Evolutionary conservation across 2,329 filamentous ascomycete genomes (phyloP), one percentile per base, ranked within the genome.

Genomic region (Arthrobotrys conoides): DNA sequence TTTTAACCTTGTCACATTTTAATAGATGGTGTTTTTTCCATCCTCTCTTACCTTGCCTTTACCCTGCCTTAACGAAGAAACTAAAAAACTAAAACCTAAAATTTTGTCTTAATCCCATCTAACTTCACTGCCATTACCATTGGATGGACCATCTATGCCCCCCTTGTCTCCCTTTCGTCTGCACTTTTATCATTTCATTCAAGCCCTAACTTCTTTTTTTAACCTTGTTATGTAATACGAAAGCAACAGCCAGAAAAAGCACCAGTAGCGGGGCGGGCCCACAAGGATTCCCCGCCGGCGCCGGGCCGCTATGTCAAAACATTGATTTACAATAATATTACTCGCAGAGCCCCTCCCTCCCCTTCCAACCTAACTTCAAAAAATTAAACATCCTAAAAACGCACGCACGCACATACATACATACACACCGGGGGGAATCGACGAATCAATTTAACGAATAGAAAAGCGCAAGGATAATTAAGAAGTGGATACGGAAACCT

Each of bases 1-100:
- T 61, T 24, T 44, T 61, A 41, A 44, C 57, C 57, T 36, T 61
- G 36, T 61, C 57, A 61, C 57, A 61, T 61, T 44, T 41, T 41
- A 16, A 16, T 41, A 41, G 38, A 12, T 18, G 33, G 33, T 61
- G 22, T 51, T 41, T 20, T 51, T 12, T 18, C 12, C 27, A 5
- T 6, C 27, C n/a, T 24, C 12, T 12, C 33, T 59, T 38, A 1
- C 51, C 12, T 33, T 33, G 20, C 24, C 24, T 33, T n/a, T 5
- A 8, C 51, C 12, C 18, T 12, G 51, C 51, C 51, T 55, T 55
- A 33, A 18, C 44, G 44, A 18, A 41, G 14, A n/a, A 14, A 41
- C 38, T 38, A 38, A 38, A 46, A 46, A n/a, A n/a, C n/a, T n/a
- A 46, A 10, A 22, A n/a, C 22, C 49, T 30, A 53, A 30, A n/a